Base-by-base conservation (phyloP, 192 early-diverging fungal species). In the Tieghemiomyces parasiticus region DNA sequence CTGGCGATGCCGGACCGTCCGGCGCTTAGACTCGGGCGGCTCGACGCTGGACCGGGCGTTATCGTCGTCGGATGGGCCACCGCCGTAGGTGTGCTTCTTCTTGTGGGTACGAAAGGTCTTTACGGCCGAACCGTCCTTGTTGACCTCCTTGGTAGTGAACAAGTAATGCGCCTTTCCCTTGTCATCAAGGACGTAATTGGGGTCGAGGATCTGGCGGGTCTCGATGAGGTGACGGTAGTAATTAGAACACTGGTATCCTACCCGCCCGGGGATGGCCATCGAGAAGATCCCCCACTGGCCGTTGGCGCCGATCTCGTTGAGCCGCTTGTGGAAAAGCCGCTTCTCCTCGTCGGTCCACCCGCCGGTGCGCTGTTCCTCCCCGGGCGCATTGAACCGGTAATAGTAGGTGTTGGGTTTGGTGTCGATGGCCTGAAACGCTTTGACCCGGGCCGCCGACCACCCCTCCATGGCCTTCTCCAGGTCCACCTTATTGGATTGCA, bases 281-380 rank as follows among this genome's bases (percentile, higher is more conserved):
- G 90, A 92, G 69, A 97, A 97, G 45, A 95, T 83, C 29, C 93
- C 92, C 92, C 93, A 97, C 68, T 97, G 92, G 12, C 93, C 92
- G 64, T 92, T 91, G 25, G 90, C 90, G 6, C 93, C 93, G 29
- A 92, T 76, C 66, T 95, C 91, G 42, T 75, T 69, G 61, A 97
- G 68, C 28, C 92, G 77, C 48, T 83, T 69, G 61, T 92, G 84
- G 67, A 97, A 97, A 22, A 93, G 62, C 59, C 78, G 74, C 61
- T 89, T 81, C 73, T 97, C 93, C 60, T 89, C 85, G 65, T 77
- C 70, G 19, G 87, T 88, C 93, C 93, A 95, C 63, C 78, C 81
- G 6, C 93, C 93, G 53, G 90, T 92, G 48, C 83, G 78, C 63
- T 97, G 93, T 61, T 87, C 89, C 69, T 97, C 92, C 31, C 92